These are phyloP conservation scores for Trametes pubescens DNA, from an alignment of 1,284 basidiomycete genomes.

Conservation along the genomic window DNA sequence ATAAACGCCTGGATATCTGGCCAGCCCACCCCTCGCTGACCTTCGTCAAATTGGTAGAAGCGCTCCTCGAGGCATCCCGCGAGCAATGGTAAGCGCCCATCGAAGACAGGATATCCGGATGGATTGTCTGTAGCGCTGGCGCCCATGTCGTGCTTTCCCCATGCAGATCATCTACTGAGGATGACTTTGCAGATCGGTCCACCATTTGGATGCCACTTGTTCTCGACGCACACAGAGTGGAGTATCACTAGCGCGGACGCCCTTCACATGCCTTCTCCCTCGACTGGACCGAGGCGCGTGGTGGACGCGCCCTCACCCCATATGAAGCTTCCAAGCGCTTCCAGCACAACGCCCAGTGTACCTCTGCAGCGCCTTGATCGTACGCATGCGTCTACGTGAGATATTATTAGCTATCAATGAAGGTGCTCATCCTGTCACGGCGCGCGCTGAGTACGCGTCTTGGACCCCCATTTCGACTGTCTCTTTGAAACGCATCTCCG, in stretches of 20 bases:
- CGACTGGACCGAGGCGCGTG: constrained; percentile 1
- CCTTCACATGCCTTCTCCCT: constrained; percentile 1
- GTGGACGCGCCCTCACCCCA: constrained; percentile 1
- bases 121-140: not conserved
- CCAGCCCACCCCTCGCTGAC: not conserved
- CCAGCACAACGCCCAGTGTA: not conserved
- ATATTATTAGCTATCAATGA: not conserved
- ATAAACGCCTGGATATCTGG: not conserved
- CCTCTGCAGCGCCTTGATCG: not conserved
- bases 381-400: not conserved
- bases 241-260: not conserved
- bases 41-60: not conserved
- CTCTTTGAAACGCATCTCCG: constrained; percentile 6
- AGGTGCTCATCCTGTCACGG: not conserved
- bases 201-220: not conserved
- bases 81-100: not conserved
- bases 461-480: constrained; percentile 4
- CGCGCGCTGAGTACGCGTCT: not conserved
- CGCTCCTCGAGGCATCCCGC: not conserved
- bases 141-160: not conserved
- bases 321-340: not conserved
- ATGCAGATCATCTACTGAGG: not conserved
- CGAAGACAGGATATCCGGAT: not conserved
- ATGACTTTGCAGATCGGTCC: not conserved
- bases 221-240: not conserved